Evolutionary conservation across 1,284 basidiomycete species (phyloP).

Genomic region (Calocybe gambosa): DNA sequence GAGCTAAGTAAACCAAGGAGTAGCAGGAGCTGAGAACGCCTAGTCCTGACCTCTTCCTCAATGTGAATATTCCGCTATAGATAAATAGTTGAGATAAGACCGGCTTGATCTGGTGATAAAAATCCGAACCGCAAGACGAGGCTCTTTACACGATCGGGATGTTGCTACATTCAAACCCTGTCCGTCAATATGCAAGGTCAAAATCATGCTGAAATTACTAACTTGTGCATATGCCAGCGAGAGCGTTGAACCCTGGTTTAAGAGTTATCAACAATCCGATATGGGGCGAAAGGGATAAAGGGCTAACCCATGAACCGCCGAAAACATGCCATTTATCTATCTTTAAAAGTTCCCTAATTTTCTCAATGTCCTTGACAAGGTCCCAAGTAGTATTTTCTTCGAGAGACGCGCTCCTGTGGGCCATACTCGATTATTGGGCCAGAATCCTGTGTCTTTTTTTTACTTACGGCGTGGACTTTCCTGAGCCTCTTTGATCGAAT

Average conservation of each 20-base stretch:
- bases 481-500: conserved; percentile 82
- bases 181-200: conserved; percentile 1
- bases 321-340: conserved; percentile 91
- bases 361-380: conserved; percentile 87
- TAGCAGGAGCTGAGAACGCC: background rate
- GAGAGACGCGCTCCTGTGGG: conserved; percentile 61
- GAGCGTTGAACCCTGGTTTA: conserved; percentile 73
- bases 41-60: conserved; percentile 60
- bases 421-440: background rate
- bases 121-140: conserved; percentile 72
- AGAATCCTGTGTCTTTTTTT: background rate
- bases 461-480: conserved; percentile 77
- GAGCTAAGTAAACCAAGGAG: background rate
- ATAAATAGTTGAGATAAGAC: background rate
- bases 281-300: conserved; percentile 1
- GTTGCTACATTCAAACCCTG: conserved; percentile 45
- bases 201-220: conserved; percentile 9
- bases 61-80: conserved; percentile 79
- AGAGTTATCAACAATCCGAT: background rate
- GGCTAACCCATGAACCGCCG: conserved; percentile 79
- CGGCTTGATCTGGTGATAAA: background rate
- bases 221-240: conserved; percentile 85
- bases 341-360: conserved; percentile 63
- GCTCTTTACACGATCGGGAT: conserved; percentile 76
- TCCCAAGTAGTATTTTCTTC: conserved; percentile 95